Base-by-base conservation (phyloP, 2,329 filamentous ascomycete genomes). In the Lojkania enalia region DNA sequence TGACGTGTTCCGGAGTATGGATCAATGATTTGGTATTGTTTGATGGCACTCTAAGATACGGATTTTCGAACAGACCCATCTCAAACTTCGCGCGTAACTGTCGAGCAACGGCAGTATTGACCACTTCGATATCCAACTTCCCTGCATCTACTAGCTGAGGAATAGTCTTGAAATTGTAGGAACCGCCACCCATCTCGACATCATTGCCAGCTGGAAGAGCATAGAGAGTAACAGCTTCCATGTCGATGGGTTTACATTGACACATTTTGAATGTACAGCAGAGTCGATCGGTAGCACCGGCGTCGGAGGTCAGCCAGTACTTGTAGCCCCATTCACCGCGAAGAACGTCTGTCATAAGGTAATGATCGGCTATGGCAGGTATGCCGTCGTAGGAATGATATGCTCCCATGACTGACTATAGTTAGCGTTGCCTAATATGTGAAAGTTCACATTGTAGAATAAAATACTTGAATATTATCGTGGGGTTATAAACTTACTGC, bases 341-440 rank as follows among this genome's bases (percentile, higher is more conserved):
- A 9, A 90, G 71, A 31, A 90, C 87, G 0, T 67, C 69, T 13
- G 84, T 87, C 31, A 89, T 74, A 3, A 84, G 74, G 47, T 85
- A 81, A 41, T 80, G 75, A 61, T 88, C 81, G 2, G 86, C 79
- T 38, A 88, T 80, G 0, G 81, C 77, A 1, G 87, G 85, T 12
- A 87, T 74, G 2, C 86, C 87, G 52, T 90, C 87, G 51, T 89
- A 88, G 41, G 83, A 83, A 58, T 87, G 82, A 60, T 90, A 90
- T 0, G 86, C 81, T 20, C 83, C 82, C 87, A 90, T 90, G 54
- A 89, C 30, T 33, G 15, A 6, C 6, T 16, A 11, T 11, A 16
- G 9, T 11, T 33, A 7, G n/a, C 9, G 30, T 33, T 7, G 30
- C 9, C 9, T 33, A n/a, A 9, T 11, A 33, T 11, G 15, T 33